Base-by-base conservation (phyloP, 2,329 filamentous ascomycete species). In the Aspergillus texensis region DNA sequence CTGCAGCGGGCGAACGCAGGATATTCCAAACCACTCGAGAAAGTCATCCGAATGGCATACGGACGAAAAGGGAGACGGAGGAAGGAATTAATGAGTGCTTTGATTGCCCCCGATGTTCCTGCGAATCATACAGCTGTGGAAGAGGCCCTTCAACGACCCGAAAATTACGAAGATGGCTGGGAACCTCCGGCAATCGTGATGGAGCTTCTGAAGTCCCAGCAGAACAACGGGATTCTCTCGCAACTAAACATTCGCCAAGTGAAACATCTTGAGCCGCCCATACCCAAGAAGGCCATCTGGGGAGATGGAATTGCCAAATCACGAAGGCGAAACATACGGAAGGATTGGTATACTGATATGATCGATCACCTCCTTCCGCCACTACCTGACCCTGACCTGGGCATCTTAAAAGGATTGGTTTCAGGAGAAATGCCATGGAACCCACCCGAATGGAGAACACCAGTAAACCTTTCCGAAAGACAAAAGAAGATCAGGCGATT, bases 1-100 rank as follows among this genome's bases (percentile, higher is more conserved):
- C 74, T 87, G 21, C 69, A 68, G 45, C 80, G 83, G 55, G 87
- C 86, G 24, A 89, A 88, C 68, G 76, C 83, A 62, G 88, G 87
- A 64, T 84, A 87, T 58, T 67, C 75, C 16, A 74, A 74, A 16
- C 79, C 82, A 16, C 73, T 89, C 21, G 77, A 83, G 52, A 84
- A 82, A 60, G 78, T 88, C 12, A 75, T 90, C 24, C 74, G 81
- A 36, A 74, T 82, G 63, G 81, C 86, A 16, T 89, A 89, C 69
- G 88, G 86, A 16, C 82, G 88, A 58, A 79, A 77, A 36, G 87
- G 87, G 10, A 81, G 76, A 66, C 78, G 85, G 36, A 80, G 85
- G 68, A 78, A 83, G 62, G 75, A 82, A 11, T 72, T 89, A 36
- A 60, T 87, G 63, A 63, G 68, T 6, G 69, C 71, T 4, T 66